Base-by-base conservation (phyloP, 306 rosid species). In the Spatholobus suberectus region DNA sequence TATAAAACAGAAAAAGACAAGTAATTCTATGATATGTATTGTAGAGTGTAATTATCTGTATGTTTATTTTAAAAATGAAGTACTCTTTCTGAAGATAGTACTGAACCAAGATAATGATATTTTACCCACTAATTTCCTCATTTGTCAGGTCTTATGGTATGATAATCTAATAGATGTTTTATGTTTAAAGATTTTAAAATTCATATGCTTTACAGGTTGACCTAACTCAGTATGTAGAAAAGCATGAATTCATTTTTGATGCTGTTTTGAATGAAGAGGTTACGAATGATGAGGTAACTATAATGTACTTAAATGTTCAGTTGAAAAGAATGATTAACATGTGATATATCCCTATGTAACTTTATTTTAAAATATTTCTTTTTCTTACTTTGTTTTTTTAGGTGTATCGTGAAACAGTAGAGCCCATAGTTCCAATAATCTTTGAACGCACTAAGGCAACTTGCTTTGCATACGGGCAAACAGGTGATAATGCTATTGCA, bases 391-490 rank as follows among this genome's bases (percentile, higher is more conserved):
- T 46, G 49, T 24, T 71, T 84, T 47, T 52, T 12, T 84, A 96
- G 99, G 98, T 96, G 17, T 96, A 96, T 81, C 91, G 86, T 85
- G 98, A 96, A 89, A 96, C 99, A 18, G 99, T 96, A 76, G 99
- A 96, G 88, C 99, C 99, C 81, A 94, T 96, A 78, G 98, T 96
- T 90, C 99, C 99, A 59, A 91, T 96, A 63, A 94, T 96, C 71
- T 96, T 96, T 85, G 97, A 96, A 75, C 95, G 99, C 73, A 96
- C 98, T 41, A 96, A 96, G 83, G 99, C 98, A 54, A 96, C 99
- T 38, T 96, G 99, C 91, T 96, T 96, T 86, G 99, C 99, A 17
- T 96, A 96, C 26, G 99, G 99, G 21, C 99, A 96, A 88, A 96
- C 99, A 91, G 99, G 99, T 94, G 82, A 83, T 81, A 44, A 49